Conservation (phyloP, 768 basidiomycete species). For the Kwoniella dendrophila region DNA sequence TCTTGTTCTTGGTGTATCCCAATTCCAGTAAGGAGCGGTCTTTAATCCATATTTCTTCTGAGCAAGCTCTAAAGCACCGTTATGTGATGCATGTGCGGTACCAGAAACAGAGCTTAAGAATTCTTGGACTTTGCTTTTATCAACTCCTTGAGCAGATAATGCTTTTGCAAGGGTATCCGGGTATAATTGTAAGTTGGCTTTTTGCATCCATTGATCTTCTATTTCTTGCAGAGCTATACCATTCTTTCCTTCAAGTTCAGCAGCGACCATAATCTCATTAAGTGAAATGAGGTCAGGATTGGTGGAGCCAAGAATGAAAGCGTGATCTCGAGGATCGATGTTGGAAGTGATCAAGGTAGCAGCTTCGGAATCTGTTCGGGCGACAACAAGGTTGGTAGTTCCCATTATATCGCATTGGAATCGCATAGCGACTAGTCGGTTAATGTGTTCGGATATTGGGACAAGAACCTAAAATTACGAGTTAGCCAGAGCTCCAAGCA, state of each 20-base stretch:
- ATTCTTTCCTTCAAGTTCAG: slow-evolving; percentile 75
- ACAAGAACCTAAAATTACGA: slow-evolving; percentile 72
- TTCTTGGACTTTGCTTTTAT: slow-evolving; percentile 61
- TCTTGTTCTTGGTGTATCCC: slow-evolving; percentile 89
- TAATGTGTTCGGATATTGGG: slow-evolving; percentile 96
- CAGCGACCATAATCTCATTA: slow-evolving; percentile 77
- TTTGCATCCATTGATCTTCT: slow-evolving; percentile 81
- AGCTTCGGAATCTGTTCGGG: slow-evolving; percentile 95
- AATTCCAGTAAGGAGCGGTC: slow-evolving; percentile 81
- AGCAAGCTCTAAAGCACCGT: slow-evolving; percentile 72
- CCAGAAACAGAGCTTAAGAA: slow-evolving; percentile 61
- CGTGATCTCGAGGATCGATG: slow-evolving; percentile 94
- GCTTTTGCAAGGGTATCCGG: slow-evolving; percentile 71
- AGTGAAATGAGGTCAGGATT: slow-evolving; percentile 71
- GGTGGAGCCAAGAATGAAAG: slow-evolving; percentile 92
- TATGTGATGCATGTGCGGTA: slow-evolving; percentile 69
- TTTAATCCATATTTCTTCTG: slow-evolving; percentile 69
- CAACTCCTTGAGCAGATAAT: slow-evolving; percentile 59
- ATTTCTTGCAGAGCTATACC: slow-evolving; percentile 77
- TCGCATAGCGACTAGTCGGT: slow-evolving; percentile 93
- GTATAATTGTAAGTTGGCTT: slow-evolving; percentile 80
- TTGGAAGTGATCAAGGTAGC: slow-evolving; percentile 96
- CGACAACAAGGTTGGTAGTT: slow-evolving; percentile 88
- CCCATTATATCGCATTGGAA: slow-evolving; percentile 99
- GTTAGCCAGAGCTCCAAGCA: neutral